A percentile compares a stretch with the other conserved stretches of the same genome.
phyloP scores from a whole-genome alignment of 768 basidiomycete species.

The Cubamyces sp. region DNA sequence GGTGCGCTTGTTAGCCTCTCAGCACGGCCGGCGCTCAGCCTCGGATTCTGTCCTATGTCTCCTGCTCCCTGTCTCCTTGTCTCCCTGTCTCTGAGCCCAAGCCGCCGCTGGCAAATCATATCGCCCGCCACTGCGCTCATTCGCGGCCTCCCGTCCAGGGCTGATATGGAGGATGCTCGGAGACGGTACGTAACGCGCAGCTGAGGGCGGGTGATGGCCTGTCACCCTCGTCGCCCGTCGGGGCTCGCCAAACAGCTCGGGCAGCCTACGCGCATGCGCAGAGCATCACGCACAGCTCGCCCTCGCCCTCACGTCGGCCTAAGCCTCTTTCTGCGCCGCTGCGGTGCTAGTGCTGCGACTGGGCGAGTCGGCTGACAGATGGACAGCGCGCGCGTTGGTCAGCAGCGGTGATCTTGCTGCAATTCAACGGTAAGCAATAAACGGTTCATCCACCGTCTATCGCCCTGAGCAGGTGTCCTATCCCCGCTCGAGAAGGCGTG shows the following conservation, averaged over 20 bases:
- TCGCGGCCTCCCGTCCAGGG: slow-evolving; percentile 7
- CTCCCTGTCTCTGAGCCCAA: no score
- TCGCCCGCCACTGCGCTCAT: background rate
- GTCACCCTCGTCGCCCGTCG: slow-evolving; percentile 6
- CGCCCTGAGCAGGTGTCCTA: no score
- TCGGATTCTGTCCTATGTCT: background rate
- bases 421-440: no score
- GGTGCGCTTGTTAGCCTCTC: slow-evolving; percentile 1
- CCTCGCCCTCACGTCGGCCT: background rate
- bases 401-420: background rate
- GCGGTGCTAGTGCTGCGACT: background rate
- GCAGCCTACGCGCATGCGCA: background rate
- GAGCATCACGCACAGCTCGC: slow-evolving; percentile 3
- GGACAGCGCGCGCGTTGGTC: background rate
- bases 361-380: slow-evolving; percentile 2
- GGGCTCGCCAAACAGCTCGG: slow-evolving; percentile 3
- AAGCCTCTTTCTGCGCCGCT: slow-evolving; percentile 10
- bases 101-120: background rate
- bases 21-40: background rate
- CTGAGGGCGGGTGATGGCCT: slow-evolving; percentile 7
- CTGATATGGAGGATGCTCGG: slow-evolving; percentile 6
- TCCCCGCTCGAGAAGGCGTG: no score
- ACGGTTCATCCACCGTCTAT: no score
- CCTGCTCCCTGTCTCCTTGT: no score
- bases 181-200: slow-evolving; percentile 21